These are phyloP conservation scores for Salvia miltiorrhiza DNA, from an alignment of 257 asterid genomes.

Conservation along the genomic window DNA sequence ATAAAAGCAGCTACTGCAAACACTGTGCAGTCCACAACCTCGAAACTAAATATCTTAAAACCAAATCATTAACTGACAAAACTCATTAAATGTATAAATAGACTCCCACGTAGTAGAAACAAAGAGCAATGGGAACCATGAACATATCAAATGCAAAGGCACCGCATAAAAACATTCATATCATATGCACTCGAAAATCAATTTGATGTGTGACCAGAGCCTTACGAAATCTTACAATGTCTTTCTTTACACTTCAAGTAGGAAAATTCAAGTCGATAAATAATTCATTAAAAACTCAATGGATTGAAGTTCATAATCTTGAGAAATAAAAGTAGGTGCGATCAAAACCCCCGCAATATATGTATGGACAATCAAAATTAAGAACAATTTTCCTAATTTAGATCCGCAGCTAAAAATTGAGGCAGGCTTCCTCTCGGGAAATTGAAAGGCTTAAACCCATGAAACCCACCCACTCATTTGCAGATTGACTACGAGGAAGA, in stretches of 20 bases:
- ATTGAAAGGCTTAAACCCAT: not conserved
- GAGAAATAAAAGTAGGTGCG: not conserved
- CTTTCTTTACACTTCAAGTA: not conserved
- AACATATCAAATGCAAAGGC: not conserved
- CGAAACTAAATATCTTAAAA: not conserved
- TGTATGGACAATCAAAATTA: not conserved
- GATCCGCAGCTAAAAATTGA: constrained; percentile 14
- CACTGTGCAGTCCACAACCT: not conserved
- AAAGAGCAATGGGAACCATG: not conserved
- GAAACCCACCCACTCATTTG: constrained; percentile 3
- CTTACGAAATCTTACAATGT: not conserved
- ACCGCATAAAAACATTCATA: not conserved
- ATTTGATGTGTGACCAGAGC: not conserved
- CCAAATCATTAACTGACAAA: not conserved
- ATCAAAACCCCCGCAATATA: not conserved
- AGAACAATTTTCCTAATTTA: not conserved
- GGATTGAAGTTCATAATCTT: not conserved
- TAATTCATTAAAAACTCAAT: not conserved
- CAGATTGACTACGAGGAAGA: constrained; percentile 3
- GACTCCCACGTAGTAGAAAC: not conserved
- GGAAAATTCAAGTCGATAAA: not conserved
- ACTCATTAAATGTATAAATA: not conserved
- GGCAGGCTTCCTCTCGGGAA: not conserved
- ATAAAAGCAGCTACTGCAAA: not conserved
- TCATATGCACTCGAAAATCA: not conserved